Percentiles rank a stretch among this genome's conserved stretches.
These are phyloP conservation scores for Metarhizium anisopliae DNA, from an alignment of 2,329 filamentous ascomycete genomes.

Conservation along the genomic window DNA sequence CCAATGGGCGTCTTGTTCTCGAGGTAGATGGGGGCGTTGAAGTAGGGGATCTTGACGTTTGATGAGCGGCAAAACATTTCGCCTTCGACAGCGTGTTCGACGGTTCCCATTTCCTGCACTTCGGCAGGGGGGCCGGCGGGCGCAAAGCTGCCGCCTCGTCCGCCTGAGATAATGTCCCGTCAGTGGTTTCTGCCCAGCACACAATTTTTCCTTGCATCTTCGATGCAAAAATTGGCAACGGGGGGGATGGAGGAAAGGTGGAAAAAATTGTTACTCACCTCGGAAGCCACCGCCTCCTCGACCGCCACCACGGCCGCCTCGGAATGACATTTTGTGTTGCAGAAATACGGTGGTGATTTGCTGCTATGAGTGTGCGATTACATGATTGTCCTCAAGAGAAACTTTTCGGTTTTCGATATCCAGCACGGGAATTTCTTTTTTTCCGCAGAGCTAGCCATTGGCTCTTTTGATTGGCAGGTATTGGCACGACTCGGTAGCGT, in stretches of 20 bases:
- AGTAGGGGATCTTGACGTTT: slow-evolving; percentile 95
- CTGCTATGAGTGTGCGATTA: background rate
- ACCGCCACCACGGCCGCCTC: slow-evolving; percentile 13
- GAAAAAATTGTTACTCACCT: slow-evolving; percentile 5
- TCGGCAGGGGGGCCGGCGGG: slow-evolving; percentile 12
- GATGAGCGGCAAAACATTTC: slow-evolving; percentile 96
- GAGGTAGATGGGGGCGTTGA: slow-evolving; percentile 97
- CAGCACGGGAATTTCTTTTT: slow-evolving; percentile 4
- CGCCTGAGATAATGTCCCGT: slow-evolving; percentile 5
- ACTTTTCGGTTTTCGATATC: slow-evolving; percentile 17
- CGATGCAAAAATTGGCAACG: background rate
- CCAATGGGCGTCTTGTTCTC: slow-evolving; percentile 97
- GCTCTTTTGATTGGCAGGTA: background rate
- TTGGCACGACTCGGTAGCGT: background rate
- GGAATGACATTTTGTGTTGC: slow-evolving; percentile 11
- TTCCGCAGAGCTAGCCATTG: slow-evolving; percentile 5
- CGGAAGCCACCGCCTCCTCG: slow-evolving; percentile 12
- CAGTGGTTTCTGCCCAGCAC: background rate
- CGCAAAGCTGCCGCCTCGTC: slow-evolving; percentile 12
- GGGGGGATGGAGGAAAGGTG: background rate
- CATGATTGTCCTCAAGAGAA: background rate
- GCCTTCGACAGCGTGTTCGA: slow-evolving; percentile 91
- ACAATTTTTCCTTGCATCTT: background rate
- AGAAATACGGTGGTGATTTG: background rate
- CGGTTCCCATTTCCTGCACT: slow-evolving; percentile 71